Percentiles rank a stretch among this genome's conserved stretches.
These are phyloP conservation scores for Chalciporus piperatoides DNA, from an alignment of 1,284 basidiomycete species.

Conservation along the genomic window DNA sequence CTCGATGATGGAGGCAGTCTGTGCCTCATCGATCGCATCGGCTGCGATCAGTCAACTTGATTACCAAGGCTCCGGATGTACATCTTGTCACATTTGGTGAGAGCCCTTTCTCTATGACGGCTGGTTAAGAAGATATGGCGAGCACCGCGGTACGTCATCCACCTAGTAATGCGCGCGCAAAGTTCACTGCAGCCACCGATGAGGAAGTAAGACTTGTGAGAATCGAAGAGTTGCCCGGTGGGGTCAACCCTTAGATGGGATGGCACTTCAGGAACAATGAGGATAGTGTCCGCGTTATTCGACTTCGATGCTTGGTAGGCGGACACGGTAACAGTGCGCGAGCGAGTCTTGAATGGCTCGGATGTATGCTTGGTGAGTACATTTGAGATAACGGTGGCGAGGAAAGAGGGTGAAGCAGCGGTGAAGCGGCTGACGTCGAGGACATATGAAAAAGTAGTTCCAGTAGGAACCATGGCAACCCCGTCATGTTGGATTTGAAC, in stretches of 20 bases:
- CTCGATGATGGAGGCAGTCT: slow-evolving; percentile 23
- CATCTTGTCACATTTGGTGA: slow-evolving; percentile 26
- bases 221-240: slow-evolving; percentile 27
- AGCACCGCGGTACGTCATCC: slow-evolving; percentile 31
- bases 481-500: slow-evolving; percentile 23
- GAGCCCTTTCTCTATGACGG: slow-evolving; percentile 27
- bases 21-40: slow-evolving; percentile 19
- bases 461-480: slow-evolving; percentile 17
- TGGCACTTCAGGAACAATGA: slow-evolving; percentile 14
- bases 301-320: neutral
- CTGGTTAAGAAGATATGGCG: slow-evolving; percentile 33
- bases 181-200: slow-evolving; percentile 31
- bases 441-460: slow-evolving; percentile 14
- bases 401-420: slow-evolving; percentile 14
- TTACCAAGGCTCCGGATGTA: slow-evolving; percentile 27
- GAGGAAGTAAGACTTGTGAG: slow-evolving; percentile 32
- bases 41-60: slow-evolving; percentile 28
- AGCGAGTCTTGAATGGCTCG: slow-evolving; percentile 13
- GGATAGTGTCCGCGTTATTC: slow-evolving; percentile 8
- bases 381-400: slow-evolving; percentile 13
- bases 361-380: slow-evolving; percentile 18
- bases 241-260: slow-evolving; percentile 21
- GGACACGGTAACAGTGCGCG: slow-evolving; percentile 15
- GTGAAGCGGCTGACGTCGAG: slow-evolving; percentile 20
- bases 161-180: slow-evolving; percentile 32